These are phyloP conservation scores for Drosera spatulata DNA, from an alignment of 179 eudicot genomes.

Conservation along the genomic window DNA sequence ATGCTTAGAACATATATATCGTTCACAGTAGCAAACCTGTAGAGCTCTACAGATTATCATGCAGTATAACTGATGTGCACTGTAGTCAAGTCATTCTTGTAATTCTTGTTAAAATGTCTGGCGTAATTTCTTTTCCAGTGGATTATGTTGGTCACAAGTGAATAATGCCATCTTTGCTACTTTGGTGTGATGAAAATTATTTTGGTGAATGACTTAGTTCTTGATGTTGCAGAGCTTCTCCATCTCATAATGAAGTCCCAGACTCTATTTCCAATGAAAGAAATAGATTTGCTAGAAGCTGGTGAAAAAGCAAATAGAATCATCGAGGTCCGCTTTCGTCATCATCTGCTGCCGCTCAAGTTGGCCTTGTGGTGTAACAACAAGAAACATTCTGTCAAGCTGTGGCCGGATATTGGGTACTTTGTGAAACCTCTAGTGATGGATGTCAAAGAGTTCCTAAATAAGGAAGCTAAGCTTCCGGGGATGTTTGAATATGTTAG, in stretches of 20 bases:
- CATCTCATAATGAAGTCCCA: conserved; percentile 38
- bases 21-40: too few relatives aligned
- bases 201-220: conserved; percentile 3
- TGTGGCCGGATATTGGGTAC: conserved; percentile 96
- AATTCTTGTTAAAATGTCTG: too few relatives aligned
- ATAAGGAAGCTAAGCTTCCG: conserved; percentile 75
- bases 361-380: conserved; percentile 54
- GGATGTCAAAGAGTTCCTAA: conserved; percentile 46
- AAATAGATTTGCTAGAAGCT: conserved; percentile 53
- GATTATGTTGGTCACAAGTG: too few relatives aligned
- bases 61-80: too few relatives aligned
- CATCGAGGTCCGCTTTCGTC: conserved; percentile 77
- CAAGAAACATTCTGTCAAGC: conserved; percentile 57
- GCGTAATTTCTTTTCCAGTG: too few relatives aligned
- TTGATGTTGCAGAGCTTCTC: conserved; percentile 29
- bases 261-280: conserved; percentile 74
- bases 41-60: too few relatives aligned
- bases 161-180: too few relatives aligned
- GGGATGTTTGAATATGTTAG: conserved; percentile 96
- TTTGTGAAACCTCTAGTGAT: conserved; percentile 86
- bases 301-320: conserved; percentile 41
- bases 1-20: too few relatives aligned
- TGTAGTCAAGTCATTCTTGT: too few relatives aligned
- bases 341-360: conserved; percentile 92
- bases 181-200: too few relatives aligned